Evolutionary conservation across 768 basidiomycete genomes (phyloP), one percentile per base, ranked within the genome.

Genomic region (Coprinopsis marcescibilis): DNA sequence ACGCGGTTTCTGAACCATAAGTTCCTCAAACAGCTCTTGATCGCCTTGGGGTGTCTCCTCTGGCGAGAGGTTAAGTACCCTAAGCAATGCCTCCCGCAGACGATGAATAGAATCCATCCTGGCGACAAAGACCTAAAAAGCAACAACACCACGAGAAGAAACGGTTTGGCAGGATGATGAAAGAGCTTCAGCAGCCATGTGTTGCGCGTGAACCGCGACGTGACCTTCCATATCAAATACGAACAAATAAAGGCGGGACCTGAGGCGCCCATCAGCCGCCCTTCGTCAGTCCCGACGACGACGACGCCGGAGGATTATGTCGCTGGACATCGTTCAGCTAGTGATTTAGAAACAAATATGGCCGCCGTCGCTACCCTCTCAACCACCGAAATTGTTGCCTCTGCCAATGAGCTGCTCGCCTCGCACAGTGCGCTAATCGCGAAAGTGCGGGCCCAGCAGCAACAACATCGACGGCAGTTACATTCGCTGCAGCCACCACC

Each of bases 1-100:
- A 55, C 73, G 73, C 14, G 76, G 63, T 64, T 77, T 83, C 68
- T 84, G 76, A 35, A 77, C 60, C 70, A 85, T 77, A 54, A 89
- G 67, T 60, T 82, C 73, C 62, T 88, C 81, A 51, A 89, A 88
- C 49, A 89, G 73, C 54, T 82, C 82, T 53, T 85, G 85, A 59
- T 86, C 86, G 34, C 70, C 71, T 64, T 77, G 66, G 19, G 63
- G 62, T n/a, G 64, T 55, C 13, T 70, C 73, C 25, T 68, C 69
- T 3, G 71, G 59, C 33, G 65, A 60, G 2, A 67, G 57, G 19
- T 68, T 64, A 24, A 85, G 65, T 0, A 69, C 69, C 48, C 69
- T 66, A 23, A 76, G 56, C 21, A 87, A 70, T 42, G 71, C 57
- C 2, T 77, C 70, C 49, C 78, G 72, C 33, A 88, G 76, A 17